Percentiles rank a stretch among this genome's conserved stretches.
These are phyloP conservation scores for Pichia paraexigua DNA, from an alignment of 805 yeast genomes.

Conservation along the genomic window DNA sequence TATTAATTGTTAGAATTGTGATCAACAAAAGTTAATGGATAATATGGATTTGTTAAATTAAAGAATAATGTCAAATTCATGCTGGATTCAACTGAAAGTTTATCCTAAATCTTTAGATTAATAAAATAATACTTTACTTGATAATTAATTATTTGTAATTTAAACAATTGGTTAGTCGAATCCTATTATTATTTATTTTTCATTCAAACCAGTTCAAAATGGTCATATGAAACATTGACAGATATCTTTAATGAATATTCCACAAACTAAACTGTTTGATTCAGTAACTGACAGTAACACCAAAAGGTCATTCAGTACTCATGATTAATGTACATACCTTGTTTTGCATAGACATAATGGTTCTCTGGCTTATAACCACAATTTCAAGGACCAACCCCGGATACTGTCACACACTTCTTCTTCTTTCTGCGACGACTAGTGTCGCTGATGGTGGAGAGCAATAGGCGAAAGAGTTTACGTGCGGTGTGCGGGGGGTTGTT, in stretches of 20 bases:
- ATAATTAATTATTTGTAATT: not conserved
- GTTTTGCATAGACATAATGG: constrained; percentile 16
- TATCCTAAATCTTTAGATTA: no score
- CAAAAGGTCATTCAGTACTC: not conserved
- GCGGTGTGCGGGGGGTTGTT: not conserved
- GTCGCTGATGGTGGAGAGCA: not conserved
- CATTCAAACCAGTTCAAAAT: not conserved
- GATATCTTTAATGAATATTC: not conserved
- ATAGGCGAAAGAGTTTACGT: not conserved
- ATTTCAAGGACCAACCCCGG: not conserved
- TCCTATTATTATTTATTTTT: not conserved
- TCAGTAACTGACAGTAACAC: not conserved
- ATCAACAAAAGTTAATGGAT: not conserved
- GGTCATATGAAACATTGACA: not conserved
- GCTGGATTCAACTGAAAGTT: not conserved
- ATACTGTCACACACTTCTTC: not conserved
- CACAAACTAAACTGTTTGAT: not conserved
- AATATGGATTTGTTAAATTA: not conserved
- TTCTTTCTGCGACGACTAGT: not conserved
- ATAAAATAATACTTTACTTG: not conserved
- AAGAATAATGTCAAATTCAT: not conserved
- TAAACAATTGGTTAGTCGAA: not conserved
- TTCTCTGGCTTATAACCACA: not conserved
- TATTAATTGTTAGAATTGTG: constrained; percentile 1
- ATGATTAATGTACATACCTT: constrained; percentile 11